Percentiles rank a stretch among this genome's conserved stretches.
phyloP scores from a whole-genome alignment of 169 alveolate species.

The Besnoitia besnoiti region DNA sequence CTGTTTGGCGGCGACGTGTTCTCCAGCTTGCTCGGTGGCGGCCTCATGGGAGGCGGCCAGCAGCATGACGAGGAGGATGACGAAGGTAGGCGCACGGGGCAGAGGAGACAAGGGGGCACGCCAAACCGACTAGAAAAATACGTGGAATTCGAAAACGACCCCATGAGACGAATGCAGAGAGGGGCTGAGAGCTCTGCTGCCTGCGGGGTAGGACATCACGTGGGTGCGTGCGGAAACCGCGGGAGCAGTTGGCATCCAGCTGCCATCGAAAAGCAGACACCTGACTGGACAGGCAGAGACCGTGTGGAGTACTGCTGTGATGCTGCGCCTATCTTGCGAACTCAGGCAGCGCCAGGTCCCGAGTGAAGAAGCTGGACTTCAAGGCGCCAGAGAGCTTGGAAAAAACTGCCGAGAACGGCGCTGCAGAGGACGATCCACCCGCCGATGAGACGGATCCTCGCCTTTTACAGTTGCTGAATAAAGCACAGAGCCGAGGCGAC shows the following conservation, averaged over 20 bases:
- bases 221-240: too few species aligned
- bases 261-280: too few species aligned
- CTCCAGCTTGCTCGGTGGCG: constrained; percentile 6
- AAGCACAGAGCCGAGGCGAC: not conserved
- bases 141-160: too few species aligned
- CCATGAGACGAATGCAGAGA: too few species aligned
- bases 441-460: constrained; percentile 17
- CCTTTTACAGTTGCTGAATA: not conserved
- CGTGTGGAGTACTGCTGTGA: too few species aligned
- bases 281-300: too few species aligned
- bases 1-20: constrained; percentile 18
- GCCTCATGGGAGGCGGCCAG: not conserved
- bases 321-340: too few species aligned
- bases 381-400: not conserved
- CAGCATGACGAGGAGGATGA: not conserved
- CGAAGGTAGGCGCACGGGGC: not conserved
- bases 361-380: constrained; percentile 18
- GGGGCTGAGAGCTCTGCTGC: too few species aligned
- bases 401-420: not conserved
- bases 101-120: too few species aligned
- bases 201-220: too few species aligned
- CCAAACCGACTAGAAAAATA: too few species aligned
- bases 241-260: too few species aligned
- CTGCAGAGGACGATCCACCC: not conserved
- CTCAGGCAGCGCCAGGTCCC: not conserved